Evolutionary conservation across 306 rosid genomes (phyloP), one percentile per base, ranked within the genome.

Genomic region (Pachyrhizus erosus): DNA sequence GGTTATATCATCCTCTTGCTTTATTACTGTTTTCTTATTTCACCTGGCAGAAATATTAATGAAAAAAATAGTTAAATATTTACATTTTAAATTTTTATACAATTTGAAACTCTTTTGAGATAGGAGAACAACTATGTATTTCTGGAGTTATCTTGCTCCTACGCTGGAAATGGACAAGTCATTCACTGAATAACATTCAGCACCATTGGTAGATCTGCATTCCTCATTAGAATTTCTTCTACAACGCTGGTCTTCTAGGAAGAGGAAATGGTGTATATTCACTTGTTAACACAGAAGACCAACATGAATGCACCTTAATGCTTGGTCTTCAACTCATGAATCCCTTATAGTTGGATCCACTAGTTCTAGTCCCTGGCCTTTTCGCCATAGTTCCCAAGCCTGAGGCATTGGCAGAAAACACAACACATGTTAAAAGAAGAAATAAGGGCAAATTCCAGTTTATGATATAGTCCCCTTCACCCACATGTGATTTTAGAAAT

Each of bases 221-320:
- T 31, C 58, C 64, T 67, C 70, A 5, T 43, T 68, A 21, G 4
- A 10, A 39, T 42, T 75, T 43, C 43, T 75, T 75, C 49, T 39
- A 67, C 9, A 74, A 84, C 14, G 74, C 74, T 67, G 81, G 87
- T 9, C 33, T 84, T 84, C 39, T 74, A 2, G 87, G 84, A 13
- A 75, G 14, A 55, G 84, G 84, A 67, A 75, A 54, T 18, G 78
- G 18, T 5, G 37, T 48, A 45, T 24, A 27, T 78, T 78, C 79
- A 73, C 45, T 82, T 37, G 84, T 74, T 82, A 82, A 39, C 82
- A 74, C 9, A 57, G 31, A 21, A 21, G 64, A 57, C 61, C 64
- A 18, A 54, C 62, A 57, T 57, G 13, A 57, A 78, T 23, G 52
- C 84, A 86, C 34, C 81, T 86, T 58, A 78, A 49, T 10, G 77